Base-by-base conservation (phyloP, 2,329 filamentous ascomycete species). In the Exserohilum rostratum region DNA sequence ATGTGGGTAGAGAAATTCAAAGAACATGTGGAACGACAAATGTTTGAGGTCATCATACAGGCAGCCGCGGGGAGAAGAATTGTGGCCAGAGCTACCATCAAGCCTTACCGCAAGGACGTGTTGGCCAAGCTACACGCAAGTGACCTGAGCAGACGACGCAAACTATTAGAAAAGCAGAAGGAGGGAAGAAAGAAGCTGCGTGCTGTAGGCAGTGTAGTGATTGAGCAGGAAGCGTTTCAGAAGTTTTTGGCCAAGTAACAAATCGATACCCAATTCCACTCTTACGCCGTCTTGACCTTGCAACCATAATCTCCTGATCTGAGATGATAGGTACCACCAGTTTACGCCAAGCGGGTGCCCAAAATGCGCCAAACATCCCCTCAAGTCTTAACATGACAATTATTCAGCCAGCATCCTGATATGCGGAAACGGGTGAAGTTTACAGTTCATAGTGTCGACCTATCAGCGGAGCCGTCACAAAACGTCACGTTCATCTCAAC, bases 11-110 rank as follows among this genome's bases (percentile, higher is more conserved):
- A 85, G 35, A 96, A 96, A 76, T 98, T 99, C 82, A 98, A 96
- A 71, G 88, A 97, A 74, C 93, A 98, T 68, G 93, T 99, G 17
- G 90, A 96, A 68, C 83, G 95, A 15, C 95, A 99, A 75, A 95
- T 98, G 87, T 99, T 96, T 69, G 95, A 99, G 78, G 87, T 99
- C 18, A 82, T 98, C 51, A 98, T 99, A 60, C 95, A 99, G 76
- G 93, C 95, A 3, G 88, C 90, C 0, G 89, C 90, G 0, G 93
- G 93, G 3, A 87, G 86, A 64, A 85, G 88, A 46, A 88, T 99
- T 46, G 85, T 99, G 3, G 95, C 95, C 0, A 83, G 95, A 69
- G 95, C 98, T 73, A 97, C 93, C 0, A 88, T 99, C 73, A 98
- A 98, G 79, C 91, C 95, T 0, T 99, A 96, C 76, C 83, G 95